Evolutionary conservation across 495 filamentous ascomycete species (phyloP), one percentile per base, ranked within the genome.

Genomic region (Tuber calosporum): DNA sequence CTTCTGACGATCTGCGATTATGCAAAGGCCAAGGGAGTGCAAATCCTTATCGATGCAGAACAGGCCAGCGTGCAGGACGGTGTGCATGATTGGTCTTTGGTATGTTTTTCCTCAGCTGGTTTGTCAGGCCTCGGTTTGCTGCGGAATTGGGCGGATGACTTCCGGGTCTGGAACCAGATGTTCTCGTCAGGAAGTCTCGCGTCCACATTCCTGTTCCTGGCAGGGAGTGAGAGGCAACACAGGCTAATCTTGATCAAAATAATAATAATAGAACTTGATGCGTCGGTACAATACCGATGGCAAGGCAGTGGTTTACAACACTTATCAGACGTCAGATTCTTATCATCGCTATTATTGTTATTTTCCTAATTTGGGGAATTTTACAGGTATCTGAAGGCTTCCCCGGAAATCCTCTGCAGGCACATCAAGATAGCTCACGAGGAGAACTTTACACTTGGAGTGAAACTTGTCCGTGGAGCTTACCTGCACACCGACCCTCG

Each of bases 381-480:
- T 19, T 19, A 53, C 41, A 79, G 77, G 77, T 79, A 80, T 66
- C 85, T 97, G 20, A 90, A 91, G 80, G 87, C 88, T 1, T 90
- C 89, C 0, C 90, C 92, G 0, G 79, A 81, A 13, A 88, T 87
- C 2, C 84, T 98, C 0, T 86, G 87, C 19, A 80, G 81, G 6
- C 92, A 97, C 80, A 86, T 97, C 5, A 86, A 86, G 19, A 82
- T 82, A 20, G 91, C 94, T 1, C 81, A 85, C 37, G 81, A 85
- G 70, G 89, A 93, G 48, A 88, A 88, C 3, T 96, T 91, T 80
- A 92, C 89, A 0, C 85, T 97, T 0, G 94, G 95, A 36, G 88
- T 95, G 39, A 99, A 99, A 84, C 86, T 99, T 1, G 94, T 99
- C 13, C 87, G 94, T 42, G 94, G 94, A 48, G 94, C 94, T 13